Evolutionary conservation across 306 rosid species (phyloP).

Genomic region (Dalbergia oliveri): DNA sequence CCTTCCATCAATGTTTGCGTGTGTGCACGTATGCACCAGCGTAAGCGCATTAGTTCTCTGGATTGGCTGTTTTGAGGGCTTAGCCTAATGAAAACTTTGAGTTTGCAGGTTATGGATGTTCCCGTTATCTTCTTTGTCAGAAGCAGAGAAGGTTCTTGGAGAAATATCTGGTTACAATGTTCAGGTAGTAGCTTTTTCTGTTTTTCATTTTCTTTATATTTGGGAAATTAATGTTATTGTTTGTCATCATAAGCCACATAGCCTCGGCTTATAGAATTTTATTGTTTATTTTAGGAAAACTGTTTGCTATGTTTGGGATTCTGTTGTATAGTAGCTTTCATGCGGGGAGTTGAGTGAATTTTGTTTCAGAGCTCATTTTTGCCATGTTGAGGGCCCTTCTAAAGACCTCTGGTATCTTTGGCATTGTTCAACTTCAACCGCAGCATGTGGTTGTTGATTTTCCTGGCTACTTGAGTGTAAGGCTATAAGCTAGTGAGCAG

Average conservation of each 20-base stretch:
- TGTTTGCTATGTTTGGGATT: conserved; percentile 3
- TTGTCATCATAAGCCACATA: conserved; percentile 7
- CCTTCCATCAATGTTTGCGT: neutral
- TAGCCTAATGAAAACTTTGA: conserved; percentile 41
- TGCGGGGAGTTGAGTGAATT: neutral
- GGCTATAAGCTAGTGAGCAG: neutral
- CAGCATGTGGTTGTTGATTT: neutral
- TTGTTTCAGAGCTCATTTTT: conserved; percentile 20
- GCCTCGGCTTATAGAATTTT: neutral
- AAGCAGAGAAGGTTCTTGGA: conserved; percentile 69
- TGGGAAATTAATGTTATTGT: conserved; percentile 21
- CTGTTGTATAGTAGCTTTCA: neutral
- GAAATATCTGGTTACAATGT: conserved; percentile 62
- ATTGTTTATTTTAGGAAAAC: neutral
- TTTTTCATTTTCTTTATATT: conserved; percentile 34
- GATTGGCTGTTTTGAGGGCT: conserved; percentile 15
- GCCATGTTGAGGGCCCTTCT: neutral
- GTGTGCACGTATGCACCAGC: neutral
- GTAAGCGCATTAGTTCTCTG: conserved; percentile 13
- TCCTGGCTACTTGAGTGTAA: conserved; percentile 12
- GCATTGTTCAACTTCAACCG: conserved; percentile 1
- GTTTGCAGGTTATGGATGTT: conserved; percentile 87
- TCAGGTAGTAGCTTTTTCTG: conserved; percentile 63
- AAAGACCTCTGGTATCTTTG: neutral
- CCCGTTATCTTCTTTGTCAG: conserved; percentile 71